A percentile compares a stretch with the other conserved stretches of the same genome.
These are phyloP conservation scores for Myrmaecium sp. DNA, from an alignment of 2,329 filamentous ascomycete species.

Conservation along the genomic window DNA sequence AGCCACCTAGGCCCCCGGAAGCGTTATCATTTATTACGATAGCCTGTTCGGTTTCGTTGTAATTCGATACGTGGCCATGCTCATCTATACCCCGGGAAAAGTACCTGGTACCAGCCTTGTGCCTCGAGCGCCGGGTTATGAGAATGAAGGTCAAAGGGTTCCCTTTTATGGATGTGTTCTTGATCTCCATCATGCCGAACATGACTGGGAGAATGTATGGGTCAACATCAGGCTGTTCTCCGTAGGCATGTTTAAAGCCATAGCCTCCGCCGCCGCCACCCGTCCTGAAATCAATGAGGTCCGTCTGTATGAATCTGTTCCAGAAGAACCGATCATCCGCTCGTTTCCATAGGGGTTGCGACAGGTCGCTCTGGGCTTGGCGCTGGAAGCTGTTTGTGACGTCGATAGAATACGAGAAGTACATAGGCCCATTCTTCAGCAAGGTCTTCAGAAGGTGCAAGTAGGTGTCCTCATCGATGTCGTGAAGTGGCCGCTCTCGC, in stretches of 20 bases:
- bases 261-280: conserved; percentile 30
- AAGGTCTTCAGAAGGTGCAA: conserved; percentile 65
- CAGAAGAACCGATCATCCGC: conserved; percentile 98
- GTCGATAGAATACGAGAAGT: conserved; percentile 95
- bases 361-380: conserved; percentile 59
- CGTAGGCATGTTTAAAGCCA: conserved; percentile 42
- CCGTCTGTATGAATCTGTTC: conserved; percentile 84
- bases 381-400: conserved; percentile 94
- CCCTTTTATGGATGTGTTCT: conserved; percentile 68
- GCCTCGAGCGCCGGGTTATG: conserved; percentile 75
- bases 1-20: conserved; percentile 57
- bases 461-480: conserved; percentile 88
- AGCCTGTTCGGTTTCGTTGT: conserved; percentile 94
- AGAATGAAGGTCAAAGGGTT: conserved; percentile 71
- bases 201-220: conserved; percentile 91
- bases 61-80: conserved; percentile 90
- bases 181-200: conserved; percentile 89
- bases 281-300: conserved; percentile 76
- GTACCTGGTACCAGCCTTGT: conserved; percentile 81
- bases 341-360: conserved; percentile 69
- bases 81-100: conserved; percentile 91
- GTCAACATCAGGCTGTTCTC: conserved; percentile 61
- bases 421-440: conserved; percentile 75
- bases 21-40: conserved; percentile 72
- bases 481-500: conserved; percentile 78